Conservation (phyloP, 2,329 filamentous ascomycete species). For the Chrysoporthe cubensis region DNA sequence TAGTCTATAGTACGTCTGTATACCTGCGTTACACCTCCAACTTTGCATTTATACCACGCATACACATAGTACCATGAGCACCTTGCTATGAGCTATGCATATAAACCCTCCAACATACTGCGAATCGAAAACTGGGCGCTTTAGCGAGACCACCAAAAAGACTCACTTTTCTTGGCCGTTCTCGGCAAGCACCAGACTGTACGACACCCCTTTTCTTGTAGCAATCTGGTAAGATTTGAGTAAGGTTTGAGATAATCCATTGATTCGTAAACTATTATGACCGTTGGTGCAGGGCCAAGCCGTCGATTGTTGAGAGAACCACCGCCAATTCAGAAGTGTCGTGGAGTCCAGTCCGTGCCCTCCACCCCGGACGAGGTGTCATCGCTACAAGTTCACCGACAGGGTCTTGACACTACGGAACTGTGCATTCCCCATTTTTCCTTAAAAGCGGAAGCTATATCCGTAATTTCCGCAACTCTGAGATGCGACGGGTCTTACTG, state of each 20-base stretch:
- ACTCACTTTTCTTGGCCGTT: background rate
- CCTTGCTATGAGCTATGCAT: no score
- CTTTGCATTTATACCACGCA: background rate
- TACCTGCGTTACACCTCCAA: background rate
- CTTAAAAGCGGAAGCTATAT: no score
- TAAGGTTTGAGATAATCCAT: background rate
- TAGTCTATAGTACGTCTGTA: no score
- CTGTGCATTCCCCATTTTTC: background rate
- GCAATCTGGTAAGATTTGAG: background rate
- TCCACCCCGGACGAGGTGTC: background rate
- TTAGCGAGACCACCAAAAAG: background rate
- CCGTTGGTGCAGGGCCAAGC: background rate
- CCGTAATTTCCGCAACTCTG: no score
- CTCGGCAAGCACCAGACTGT: background rate
- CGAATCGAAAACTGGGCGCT: background rate
- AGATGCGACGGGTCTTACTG: no score
- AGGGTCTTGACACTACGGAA: background rate
- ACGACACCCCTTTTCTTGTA: background rate
- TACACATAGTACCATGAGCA: no score
- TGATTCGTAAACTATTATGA: background rate
- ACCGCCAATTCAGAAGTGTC: background rate
- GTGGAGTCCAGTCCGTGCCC: background rate
- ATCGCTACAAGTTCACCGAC: background rate
- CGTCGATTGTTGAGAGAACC: background rate
- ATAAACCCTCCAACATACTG: background rate